Evolutionary conservation across 2,329 filamentous ascomycete species (phyloP), one percentile per base, ranked within the genome.

Genomic region (Venturia effusa): DNA sequence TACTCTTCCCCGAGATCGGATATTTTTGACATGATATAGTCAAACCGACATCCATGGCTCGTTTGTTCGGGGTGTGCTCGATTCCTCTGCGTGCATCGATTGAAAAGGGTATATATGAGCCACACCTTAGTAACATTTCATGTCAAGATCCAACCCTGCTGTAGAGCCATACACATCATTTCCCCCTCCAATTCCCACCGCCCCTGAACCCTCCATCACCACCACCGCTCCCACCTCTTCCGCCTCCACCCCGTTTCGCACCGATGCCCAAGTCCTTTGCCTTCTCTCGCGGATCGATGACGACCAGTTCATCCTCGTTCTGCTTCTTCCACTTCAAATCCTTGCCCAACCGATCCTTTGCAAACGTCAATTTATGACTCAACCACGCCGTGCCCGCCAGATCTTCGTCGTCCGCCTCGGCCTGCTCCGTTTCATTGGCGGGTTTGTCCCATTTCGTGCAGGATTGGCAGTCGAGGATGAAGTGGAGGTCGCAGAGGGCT

Each of bases 391-490:
- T 80, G 61, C 80, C 79, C 19, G 80, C 78, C 2, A 77, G 76
- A 2, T 75, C 73, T 60, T 85, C 85, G 65, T 84, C 83, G 68
- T 81, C 82, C 3, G 87, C 84, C 2, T 79, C 78, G 27, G 82
- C 79, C 15, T 80, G 79, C 41, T 83, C 85, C 62, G 87, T 84
- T 40, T 81, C 82, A 24, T 82, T 82, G 45, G 83, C 79, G 63
- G 84, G 79, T 67, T 89, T 86, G 24, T 95, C 89, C 91, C 92
- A 96, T 0, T 88, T 84, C 65, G 84, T 86, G 74, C 94, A 97
- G 55, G 91, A 96, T 72, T 96, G 91, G 74, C 94, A 99, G 70
- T 95, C 90, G 60, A 89, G 89, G 67, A 99, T 95, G 74, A 97
- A 99, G 74, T 99, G 94, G 41, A 99, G 78, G 73, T 97, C 94